phyloP scores from a whole-genome alignment of 2,329 filamentous ascomycete genomes.

The Fusarium protoensiforme region DNA sequence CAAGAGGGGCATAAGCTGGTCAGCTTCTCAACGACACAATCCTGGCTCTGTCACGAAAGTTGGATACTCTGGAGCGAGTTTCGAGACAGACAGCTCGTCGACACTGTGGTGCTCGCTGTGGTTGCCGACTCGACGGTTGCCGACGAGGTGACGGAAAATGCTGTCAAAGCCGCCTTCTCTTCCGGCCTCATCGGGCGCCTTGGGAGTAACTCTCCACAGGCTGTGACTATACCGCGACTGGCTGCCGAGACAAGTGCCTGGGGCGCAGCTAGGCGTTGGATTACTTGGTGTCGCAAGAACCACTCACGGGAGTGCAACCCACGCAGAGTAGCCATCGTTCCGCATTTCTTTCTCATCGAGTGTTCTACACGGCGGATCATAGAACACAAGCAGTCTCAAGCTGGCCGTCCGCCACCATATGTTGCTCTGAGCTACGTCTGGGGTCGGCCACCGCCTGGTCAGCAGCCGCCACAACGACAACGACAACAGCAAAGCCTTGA shows the following conservation, averaged over 20 bases:
- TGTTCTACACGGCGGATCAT: neutral
- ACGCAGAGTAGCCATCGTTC: neutral
- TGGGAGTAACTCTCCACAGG: neutral
- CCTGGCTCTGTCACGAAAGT: neutral
- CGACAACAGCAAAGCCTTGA: neutral
- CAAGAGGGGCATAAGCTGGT: neutral
- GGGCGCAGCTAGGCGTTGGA: neutral
- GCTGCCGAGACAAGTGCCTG: too few relatives aligned
- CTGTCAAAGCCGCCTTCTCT: too few relatives aligned
- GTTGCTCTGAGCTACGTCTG: neutral
- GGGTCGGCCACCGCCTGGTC: neutral
- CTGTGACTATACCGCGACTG: neutral
- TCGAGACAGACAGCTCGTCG: too few relatives aligned
- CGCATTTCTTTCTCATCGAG: neutral
- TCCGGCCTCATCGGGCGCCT: neutral
- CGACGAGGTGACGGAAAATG: too few relatives aligned
- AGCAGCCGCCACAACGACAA: too few relatives aligned
- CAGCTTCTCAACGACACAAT: neutral
- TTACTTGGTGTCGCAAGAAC: neutral
- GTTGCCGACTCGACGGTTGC: too few relatives aligned
- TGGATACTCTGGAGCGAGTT: too few relatives aligned
- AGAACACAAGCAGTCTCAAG: neutral
- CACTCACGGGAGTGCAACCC: neutral
- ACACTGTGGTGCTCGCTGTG: neutral
- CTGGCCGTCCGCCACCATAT: neutral